Percentiles rank a stretch among this genome's conserved stretches.
phyloP scores from a whole-genome alignment of 495 filamentous ascomycete genomes.

The Penicillium paradoxum region DNA sequence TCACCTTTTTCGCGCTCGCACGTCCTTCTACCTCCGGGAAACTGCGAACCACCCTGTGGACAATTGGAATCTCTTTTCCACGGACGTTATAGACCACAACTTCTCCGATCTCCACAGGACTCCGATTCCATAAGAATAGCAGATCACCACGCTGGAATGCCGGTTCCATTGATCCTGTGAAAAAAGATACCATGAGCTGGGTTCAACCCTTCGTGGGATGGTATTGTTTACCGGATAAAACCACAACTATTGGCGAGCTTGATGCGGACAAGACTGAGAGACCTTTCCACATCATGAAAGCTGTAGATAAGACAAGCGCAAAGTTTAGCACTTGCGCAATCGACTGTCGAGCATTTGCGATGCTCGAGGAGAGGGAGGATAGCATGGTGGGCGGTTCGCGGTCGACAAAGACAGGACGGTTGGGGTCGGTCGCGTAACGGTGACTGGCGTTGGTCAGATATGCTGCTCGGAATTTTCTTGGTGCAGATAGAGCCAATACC shows the following conservation, averaged over 20 bases:
- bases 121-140: conserved; percentile 90
- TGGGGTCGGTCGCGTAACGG: not conserved
- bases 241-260: conserved; percentile 66
- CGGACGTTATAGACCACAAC: conserved; percentile 64
- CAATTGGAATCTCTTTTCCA: conserved; percentile 25
- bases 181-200: conserved; percentile 34
- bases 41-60: conserved; percentile 42
- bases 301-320: conserved; percentile 86
- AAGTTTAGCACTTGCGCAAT: conserved; percentile 93
- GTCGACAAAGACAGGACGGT: not conserved
- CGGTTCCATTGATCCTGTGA: conserved; percentile 94
- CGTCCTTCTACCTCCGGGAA: conserved; percentile 50
- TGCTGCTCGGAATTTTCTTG: too few species aligned
- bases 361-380: conserved; percentile 53
- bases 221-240: not conserved
- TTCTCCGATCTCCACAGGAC: conserved; percentile 69
- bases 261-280: conserved; percentile 82
- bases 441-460: not conserved
- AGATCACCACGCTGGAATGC: conserved; percentile 95
- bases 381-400: conserved; percentile 55
- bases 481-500: not conserved
- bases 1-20: conserved; percentile 35
- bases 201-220: not conserved
- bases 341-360: conserved; percentile 75
- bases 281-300: conserved; percentile 96